Evolutionary conservation across 1,284 basidiomycete genomes (phyloP).

Genomic region (Sparassis latifolia): DNA sequence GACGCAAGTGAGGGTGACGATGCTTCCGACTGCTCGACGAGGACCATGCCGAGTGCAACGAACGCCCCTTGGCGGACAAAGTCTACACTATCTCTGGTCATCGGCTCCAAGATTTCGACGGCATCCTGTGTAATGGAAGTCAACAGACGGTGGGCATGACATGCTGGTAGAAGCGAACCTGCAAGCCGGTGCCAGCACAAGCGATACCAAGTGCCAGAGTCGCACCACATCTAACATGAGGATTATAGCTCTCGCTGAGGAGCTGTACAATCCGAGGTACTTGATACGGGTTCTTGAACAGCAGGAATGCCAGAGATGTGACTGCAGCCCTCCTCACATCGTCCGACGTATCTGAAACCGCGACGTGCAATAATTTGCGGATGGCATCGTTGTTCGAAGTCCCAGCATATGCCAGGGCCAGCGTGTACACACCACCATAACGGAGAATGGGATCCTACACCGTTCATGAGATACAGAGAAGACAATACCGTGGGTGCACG

Average conservation of each 20-base stretch:
- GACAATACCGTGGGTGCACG: constrained; percentile 12
- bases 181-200: constrained; percentile 93
- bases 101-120: constrained; percentile 89
- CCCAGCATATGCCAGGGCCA: constrained; percentile 92
- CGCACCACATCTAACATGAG: constrained; percentile 94
- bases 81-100: constrained; percentile 95
- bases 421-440: constrained; percentile 93
- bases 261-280: constrained; percentile 94
- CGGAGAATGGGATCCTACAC: constrained; percentile 87
- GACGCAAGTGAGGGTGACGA: constrained; percentile 76
- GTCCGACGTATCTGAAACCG: constrained; percentile 94
- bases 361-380: constrained; percentile 85
- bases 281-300: constrained; percentile 92
- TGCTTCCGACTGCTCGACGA: constrained; percentile 91
- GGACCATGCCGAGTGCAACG: constrained; percentile 90
- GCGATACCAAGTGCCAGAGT: constrained; percentile 93
- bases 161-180: constrained; percentile 38
- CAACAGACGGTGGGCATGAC: not conserved
- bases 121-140: constrained; percentile 57
- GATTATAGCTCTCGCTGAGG: constrained; percentile 95
- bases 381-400: constrained; percentile 91
- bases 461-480: not conserved
- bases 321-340: constrained; percentile 94
- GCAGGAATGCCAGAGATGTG: constrained; percentile 87
- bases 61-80: constrained; percentile 98